These are phyloP conservation scores for Globisporangium acanthophoron DNA, from an alignment of 352 stramenopile genomes.

Conservation along the genomic window DNA sequence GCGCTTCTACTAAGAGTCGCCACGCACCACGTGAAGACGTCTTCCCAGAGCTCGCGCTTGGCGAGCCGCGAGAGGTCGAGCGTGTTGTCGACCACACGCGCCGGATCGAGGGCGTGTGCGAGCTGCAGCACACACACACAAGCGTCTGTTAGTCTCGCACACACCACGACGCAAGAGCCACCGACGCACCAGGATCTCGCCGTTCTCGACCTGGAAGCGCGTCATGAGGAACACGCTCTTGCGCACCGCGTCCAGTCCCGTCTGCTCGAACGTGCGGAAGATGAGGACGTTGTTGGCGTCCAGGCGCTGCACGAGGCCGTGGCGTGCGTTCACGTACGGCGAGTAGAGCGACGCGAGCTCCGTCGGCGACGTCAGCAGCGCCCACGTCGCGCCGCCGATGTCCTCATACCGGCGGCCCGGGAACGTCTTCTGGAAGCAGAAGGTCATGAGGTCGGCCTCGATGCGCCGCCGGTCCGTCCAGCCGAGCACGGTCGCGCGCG, in stretches of 20 bases:
- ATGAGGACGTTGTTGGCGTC: slow-evolving; percentile 40
- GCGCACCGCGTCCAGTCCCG: slow-evolving; percentile 31
- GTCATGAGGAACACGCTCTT: slow-evolving; percentile 42
- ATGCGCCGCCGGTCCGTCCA: slow-evolving; percentile 33
- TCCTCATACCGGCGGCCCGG: slow-evolving; percentile 17
- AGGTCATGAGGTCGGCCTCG: slow-evolving; percentile 20
- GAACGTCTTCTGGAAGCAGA: slow-evolving; percentile 42
- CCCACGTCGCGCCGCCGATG: slow-evolving; percentile 26
- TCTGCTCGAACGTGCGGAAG: slow-evolving; percentile 35
- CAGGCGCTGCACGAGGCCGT: slow-evolving; percentile 29
- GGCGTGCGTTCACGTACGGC: slow-evolving; percentile 30
- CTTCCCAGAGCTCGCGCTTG: slow-evolving; percentile 37
- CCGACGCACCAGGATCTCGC: slow-evolving; percentile 20
- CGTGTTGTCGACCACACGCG: slow-evolving; percentile 31
- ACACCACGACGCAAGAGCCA: no score
- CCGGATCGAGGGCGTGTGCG: slow-evolving; percentile 26
- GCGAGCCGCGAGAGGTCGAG: slow-evolving; percentile 26
- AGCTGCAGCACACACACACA: slow-evolving; percentile 4
- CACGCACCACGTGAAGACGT: slow-evolving; percentile 33
- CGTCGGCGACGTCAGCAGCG: slow-evolving; percentile 22
- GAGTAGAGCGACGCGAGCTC: slow-evolving; percentile 28
- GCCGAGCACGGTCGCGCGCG: slow-evolving; percentile 28
- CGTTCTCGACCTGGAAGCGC: slow-evolving; percentile 38
- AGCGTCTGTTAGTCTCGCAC: background rate
- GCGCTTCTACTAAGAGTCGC: no score